A percentile compares a stretch with the other conserved stretches of the same genome.
These are phyloP conservation scores for Taxillus chinensis DNA, from an alignment of 164 flowering plant species.

Conservation along the genomic window DNA sequence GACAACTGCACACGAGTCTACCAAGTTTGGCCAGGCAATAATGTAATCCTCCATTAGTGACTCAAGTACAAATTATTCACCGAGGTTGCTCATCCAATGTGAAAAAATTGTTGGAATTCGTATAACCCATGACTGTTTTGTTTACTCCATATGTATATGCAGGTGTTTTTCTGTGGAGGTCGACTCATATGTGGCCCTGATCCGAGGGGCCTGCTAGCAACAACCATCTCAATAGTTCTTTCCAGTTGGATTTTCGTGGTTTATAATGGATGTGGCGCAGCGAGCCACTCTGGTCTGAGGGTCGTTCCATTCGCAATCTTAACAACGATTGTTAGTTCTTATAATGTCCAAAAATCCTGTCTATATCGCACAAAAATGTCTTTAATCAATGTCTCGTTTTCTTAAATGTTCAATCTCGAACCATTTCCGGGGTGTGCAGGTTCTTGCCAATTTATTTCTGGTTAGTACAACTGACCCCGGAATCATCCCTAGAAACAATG, in stretches of 20 bases:
- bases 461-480: slow-evolving; percentile 44
- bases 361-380: too few relatives aligned
- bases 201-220: slow-evolving; percentile 38
- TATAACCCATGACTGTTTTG: background rate
- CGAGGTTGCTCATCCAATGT: too few relatives aligned
- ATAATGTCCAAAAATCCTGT: too few relatives aligned
- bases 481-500: slow-evolving; percentile 31
- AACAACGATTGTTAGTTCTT: slow-evolving; percentile 23
- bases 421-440: slow-evolving; percentile 15
- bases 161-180: slow-evolving; percentile 49
- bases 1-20: slow-evolving; percentile 18
- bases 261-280: slow-evolving; percentile 17
- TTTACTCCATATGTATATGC: slow-evolving; percentile 3
- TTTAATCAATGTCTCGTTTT: too few relatives aligned
- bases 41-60: slow-evolving; percentile 13
- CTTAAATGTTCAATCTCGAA: background rate
- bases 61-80: too few relatives aligned
- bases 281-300: slow-evolving; percentile 16
- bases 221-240: slow-evolving; percentile 25
- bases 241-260: slow-evolving; percentile 37
- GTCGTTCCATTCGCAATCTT: slow-evolving; percentile 17
- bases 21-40: slow-evolving; percentile 48
- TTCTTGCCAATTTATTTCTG: slow-evolving; percentile 30
- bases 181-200: slow-evolving; percentile 45
- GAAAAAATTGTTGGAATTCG: too few relatives aligned